Evolutionary conservation across 345 rosid species (phyloP), one percentile per base, ranked within the genome.

Genomic region (Salix suchowensis): DNA sequence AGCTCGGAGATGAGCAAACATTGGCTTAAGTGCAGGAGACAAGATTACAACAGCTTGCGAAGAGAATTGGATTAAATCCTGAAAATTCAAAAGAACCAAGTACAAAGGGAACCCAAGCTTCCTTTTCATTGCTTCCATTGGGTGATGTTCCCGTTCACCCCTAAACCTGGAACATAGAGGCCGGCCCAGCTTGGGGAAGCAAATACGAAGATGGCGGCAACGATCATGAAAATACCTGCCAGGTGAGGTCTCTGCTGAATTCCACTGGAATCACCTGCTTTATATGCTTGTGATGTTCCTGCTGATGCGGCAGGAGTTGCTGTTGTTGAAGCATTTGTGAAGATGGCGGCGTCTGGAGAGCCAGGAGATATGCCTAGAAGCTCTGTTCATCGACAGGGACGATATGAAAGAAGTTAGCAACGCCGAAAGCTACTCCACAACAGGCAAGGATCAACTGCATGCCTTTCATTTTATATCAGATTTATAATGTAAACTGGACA

Each of bases 321-420:
- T 6, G 86, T 32, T 32, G 87, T 21, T 10, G 91, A 39, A 7
- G 69, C 65, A 37, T 84, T 83, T 52, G 83, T 65, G 87, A 94
- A 96, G 72, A 88, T 82, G 9, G 91, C 91, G 16, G 91, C 94
- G 11, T 89, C 97, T 21, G 99, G 93, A 0, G 99, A 96, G 82
- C 78, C 86, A 0, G 97, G 93, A 55, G 95, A 76, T 67, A 96
- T 12, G 34, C 99, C 97, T 7, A 96, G 87, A 48, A 92, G 90
- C 75, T 78, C 99, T 96, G 94, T 74, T 21, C 76, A 74, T 76
- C 70, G 62, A 23, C 28, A 58, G 62, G 26, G 14, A 58, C 32
- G 14, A 61, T n/a, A 23, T 0, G 15, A 12, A 36, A 36, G 37
- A 36, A 18, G 7, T 71, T 15, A 13, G 9, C 14, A 62, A 74